phyloP scores from a whole-genome alignment of 441 rosid genomes.

The Omphalea diandra region DNA sequence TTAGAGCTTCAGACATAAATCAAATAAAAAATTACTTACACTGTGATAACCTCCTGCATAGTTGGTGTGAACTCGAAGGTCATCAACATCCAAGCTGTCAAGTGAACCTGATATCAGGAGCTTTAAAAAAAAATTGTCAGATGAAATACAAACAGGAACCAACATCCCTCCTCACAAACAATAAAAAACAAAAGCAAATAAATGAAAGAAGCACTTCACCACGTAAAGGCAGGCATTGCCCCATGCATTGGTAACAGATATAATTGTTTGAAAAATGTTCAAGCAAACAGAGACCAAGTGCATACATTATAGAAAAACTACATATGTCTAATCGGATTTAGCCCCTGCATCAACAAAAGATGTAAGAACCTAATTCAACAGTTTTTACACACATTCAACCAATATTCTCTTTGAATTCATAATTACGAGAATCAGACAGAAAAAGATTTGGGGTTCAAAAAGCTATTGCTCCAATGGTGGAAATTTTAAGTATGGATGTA shows the following conservation, averaged over 20 bases:
- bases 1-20: background rate
- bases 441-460: too few relatives aligned
- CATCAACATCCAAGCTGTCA: slow-evolving; percentile 96
- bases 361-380: background rate
- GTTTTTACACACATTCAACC: background rate
- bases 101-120: slow-evolving; percentile 96
- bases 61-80: slow-evolving; percentile 70
- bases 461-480: too few relatives aligned
- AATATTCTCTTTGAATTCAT: background rate
- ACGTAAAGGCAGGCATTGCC: background rate
- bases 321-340: background rate
- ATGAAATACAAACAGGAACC: background rate
- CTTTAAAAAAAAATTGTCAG: slow-evolving; percentile 49
- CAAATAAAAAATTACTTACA: slow-evolving; percentile 42
- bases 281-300: background rate
- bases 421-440: too few relatives aligned
- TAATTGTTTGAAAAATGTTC: background rate
- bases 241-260: background rate
- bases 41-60: slow-evolving; percentile 90
- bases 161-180: background rate
- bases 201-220: too few relatives aligned
- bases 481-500: too few relatives aligned
- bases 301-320: background rate
- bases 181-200: too few relatives aligned
- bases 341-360: background rate